phyloP scores from a whole-genome alignment of 352 stramenopile genomes.

The Phytopythium helicoides region DNA sequence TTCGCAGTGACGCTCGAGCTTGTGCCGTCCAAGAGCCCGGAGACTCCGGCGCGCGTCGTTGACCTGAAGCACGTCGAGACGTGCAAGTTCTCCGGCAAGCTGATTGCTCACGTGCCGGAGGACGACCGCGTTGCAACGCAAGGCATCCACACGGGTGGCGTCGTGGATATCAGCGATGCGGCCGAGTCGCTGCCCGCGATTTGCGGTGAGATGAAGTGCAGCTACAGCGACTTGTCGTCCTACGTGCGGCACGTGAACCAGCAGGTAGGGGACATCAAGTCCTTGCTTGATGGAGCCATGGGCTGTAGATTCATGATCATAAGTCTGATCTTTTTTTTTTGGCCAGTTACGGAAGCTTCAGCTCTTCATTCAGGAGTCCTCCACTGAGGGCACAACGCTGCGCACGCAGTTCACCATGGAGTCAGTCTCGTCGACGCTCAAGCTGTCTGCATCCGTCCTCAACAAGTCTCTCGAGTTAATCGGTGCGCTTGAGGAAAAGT shows the following conservation, averaged over 20 bases:
- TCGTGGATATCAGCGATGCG: conserved; percentile 63
- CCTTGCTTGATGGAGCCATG: no score
- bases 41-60: conserved; percentile 38
- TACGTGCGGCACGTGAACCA: conserved; percentile 48
- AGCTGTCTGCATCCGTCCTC: conserved; percentile 50
- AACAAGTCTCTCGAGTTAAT: conserved; percentile 59
- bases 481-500: conserved; percentile 33
- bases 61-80: conserved; percentile 53
- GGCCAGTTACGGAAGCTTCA: conserved; percentile 20
- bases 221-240: conserved; percentile 46
- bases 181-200: conserved; percentile 52
- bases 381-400: conserved; percentile 20
- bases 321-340: no score
- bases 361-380: conserved; percentile 14
- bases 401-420: conserved; percentile 53
- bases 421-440: conserved; percentile 50
- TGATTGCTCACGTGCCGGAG: conserved; percentile 46
- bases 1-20: conserved; percentile 55
- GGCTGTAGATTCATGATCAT: neutral
- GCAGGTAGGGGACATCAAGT: conserved; percentile 27
- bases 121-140: conserved; percentile 32
- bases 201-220: conserved; percentile 72
- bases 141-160: conserved; percentile 63
- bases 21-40: conserved; percentile 35
- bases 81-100: conserved; percentile 51